Conservation (phyloP, 108 stramenopile species). For the Cyclostephanos tholiformis region DNA sequence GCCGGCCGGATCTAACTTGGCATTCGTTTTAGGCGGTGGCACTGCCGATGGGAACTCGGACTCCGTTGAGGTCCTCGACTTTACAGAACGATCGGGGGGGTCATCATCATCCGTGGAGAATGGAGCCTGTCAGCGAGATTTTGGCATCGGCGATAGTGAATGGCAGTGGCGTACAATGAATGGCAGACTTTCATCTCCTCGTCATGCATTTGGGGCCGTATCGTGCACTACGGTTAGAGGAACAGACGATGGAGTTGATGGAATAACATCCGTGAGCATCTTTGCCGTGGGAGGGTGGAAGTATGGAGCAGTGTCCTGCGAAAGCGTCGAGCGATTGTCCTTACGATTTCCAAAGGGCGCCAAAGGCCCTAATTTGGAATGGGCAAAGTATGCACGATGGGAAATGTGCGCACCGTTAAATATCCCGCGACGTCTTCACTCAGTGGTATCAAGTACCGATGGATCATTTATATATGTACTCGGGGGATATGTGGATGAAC, state of each 20-base stretch:
- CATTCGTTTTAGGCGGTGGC: conserved; percentile 37
- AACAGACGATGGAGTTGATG: background rate
- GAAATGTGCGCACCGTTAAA: conserved; percentile 27
- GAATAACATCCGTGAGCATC: conserved; percentile 6
- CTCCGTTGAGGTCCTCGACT: conserved; percentile 28
- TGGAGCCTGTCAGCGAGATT: background rate
- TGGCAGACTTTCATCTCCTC: conserved; percentile 27
- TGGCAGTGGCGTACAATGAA: conserved; percentile 23
- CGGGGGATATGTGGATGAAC: conserved; percentile 35
- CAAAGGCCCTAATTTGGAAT: background rate
- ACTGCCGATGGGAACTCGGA: conserved; percentile 40
- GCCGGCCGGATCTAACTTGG: conserved; percentile 18
- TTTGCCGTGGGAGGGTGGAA: conserved; percentile 43
- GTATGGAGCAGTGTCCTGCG: conserved; percentile 32
- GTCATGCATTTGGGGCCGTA: conserved; percentile 41
- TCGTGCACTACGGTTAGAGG: conserved; percentile 3
- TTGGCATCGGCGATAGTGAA: background rate
- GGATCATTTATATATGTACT: conserved; percentile 34
- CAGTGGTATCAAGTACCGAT: conserved; percentile 31
- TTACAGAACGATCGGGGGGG: background rate
- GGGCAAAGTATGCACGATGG: conserved; percentile 16
- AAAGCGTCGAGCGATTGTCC: conserved; percentile 24
- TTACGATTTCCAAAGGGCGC: conserved; percentile 10
- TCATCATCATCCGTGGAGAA: background rate
- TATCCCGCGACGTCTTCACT: conserved; percentile 36